Evolutionary conservation across 441 rosid genomes (phyloP).

Genomic region (California macrophylla): DNA sequence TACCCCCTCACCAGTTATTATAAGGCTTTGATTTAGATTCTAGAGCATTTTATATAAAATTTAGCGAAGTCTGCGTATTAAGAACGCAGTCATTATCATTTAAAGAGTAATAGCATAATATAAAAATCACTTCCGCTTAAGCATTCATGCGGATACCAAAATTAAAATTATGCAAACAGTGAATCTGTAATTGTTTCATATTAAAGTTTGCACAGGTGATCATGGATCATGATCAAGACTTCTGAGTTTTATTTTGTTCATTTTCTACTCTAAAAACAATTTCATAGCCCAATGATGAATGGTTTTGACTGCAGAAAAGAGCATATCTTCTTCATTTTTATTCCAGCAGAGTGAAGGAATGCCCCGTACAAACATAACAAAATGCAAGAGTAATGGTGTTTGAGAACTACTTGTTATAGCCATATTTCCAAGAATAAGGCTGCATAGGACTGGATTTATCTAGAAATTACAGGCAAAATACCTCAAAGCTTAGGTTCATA

Average conservation of each 20-base stretch:
- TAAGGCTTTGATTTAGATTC: background rate
- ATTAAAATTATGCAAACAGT: background rate
- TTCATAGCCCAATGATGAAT: background rate
- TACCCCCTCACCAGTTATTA: background rate
- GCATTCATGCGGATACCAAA: background rate
- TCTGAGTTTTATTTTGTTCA: background rate
- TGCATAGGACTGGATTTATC: background rate
- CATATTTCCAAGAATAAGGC: background rate
- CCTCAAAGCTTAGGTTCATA: background rate
- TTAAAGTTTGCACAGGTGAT: background rate
- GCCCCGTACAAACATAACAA: background rate
- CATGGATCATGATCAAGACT: background rate
- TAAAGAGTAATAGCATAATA: too few relatives aligned
- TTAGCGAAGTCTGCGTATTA: too few relatives aligned
- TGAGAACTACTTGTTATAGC: slow-evolving; percentile 3
- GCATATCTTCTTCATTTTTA: background rate
- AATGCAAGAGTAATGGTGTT: background rate
- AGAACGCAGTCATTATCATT: too few relatives aligned
- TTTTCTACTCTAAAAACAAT: background rate
- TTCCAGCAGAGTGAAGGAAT: background rate
- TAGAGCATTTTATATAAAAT: background rate
- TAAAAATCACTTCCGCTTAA: background rate
- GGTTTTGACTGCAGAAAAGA: background rate
- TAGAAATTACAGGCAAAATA: background rate
- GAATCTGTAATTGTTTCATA: background rate